phyloP scores from a whole-genome alignment of 176 grass and related monocot genomes.

The Tuctoria greenei region DNA sequence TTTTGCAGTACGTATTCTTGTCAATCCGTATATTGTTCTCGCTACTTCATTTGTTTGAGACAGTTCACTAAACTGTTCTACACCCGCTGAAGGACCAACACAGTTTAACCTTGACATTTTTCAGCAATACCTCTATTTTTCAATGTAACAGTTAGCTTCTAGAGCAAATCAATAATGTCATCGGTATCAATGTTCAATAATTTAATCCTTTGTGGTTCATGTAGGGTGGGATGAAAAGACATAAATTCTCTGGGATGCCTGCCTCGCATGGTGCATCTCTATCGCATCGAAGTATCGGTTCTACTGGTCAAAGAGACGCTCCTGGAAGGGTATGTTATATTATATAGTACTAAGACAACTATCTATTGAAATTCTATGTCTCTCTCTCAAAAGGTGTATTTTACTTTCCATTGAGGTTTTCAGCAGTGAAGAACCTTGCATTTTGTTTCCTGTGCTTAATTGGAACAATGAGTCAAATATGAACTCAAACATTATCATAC shows the following conservation, averaged over 20 bases:
- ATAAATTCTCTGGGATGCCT: constrained; percentile 63
- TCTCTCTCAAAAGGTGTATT: constrained; percentile 26
- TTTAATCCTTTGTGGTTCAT: constrained; percentile 29
- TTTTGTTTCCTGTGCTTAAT: constrained; percentile 19
- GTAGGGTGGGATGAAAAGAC: constrained; percentile 99
- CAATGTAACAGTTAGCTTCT: background rate
- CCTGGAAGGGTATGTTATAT: constrained; percentile 80
- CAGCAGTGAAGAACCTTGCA: background rate
- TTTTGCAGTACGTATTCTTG: constrained; percentile 70
- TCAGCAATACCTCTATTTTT: background rate
- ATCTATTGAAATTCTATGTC: constrained; percentile 16
- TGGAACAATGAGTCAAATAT: constrained; percentile 9
- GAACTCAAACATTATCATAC: background rate
- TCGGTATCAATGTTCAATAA: background rate
- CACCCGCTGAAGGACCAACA: background rate
- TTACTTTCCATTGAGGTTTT: constrained; percentile 17
- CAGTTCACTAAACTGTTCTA: constrained; percentile 11
- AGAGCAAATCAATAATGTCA: constrained; percentile 15
- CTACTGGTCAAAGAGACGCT: constrained; percentile 97
- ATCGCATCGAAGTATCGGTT: constrained; percentile 88
- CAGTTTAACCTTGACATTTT: background rate
- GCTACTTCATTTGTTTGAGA: background rate
- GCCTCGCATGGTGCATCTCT: constrained; percentile 96
- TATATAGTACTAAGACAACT: constrained; percentile 18
- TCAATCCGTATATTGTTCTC: background rate